Evolutionary conservation across 305 asterid species (phyloP), one percentile per base, ranked within the genome.

Genomic region (Stenogyne calaminthoides): DNA sequence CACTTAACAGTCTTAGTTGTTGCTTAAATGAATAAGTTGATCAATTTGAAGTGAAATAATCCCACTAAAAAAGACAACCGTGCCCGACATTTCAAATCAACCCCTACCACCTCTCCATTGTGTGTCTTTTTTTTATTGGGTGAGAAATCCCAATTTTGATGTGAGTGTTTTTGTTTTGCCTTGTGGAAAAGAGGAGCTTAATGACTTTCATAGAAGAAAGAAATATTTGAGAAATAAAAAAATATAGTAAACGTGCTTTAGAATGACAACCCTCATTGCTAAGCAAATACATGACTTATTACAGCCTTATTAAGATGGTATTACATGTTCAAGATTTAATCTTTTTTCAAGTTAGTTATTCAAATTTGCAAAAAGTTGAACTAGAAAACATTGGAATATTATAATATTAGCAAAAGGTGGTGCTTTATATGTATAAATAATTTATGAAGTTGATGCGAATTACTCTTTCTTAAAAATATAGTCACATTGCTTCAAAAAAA

Each of bases 381-480:
- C 3, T 2, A 42, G 49, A 11, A 10, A 42, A 2, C 3, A 3
- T 10, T 44, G 16, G 12, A 12, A 44, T 44, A 42, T 2, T 44
- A 27, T 36, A 36, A 8, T 6, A 36, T 36, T 36, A 37, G 42
- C 19, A 14, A 47, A 47, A 47, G 55, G 1, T 47, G 55, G 9
- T 4, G 19, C 55, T 25, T 20, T 25, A 25, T 27, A 57, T 22
- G 16, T 57, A 25, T 25, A 57, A 25, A 27, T 57, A 9, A 36
- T 12, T 44, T 12, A 22, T 25, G 52, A 57, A 60, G 75, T 54
- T 37, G 72, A 62, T 75, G 55, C 68, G 54, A 4, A 40, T 75
- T 51, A 49, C 10, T 37, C 37, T 51, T 76, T 18, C 54, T 54
- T 42, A n/a, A 61, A 59, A n/a, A n/a, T 63, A 44, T 40, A 55